Conservation (phyloP, 208 protist species). For the Sergeia podlipaevii region DNA sequence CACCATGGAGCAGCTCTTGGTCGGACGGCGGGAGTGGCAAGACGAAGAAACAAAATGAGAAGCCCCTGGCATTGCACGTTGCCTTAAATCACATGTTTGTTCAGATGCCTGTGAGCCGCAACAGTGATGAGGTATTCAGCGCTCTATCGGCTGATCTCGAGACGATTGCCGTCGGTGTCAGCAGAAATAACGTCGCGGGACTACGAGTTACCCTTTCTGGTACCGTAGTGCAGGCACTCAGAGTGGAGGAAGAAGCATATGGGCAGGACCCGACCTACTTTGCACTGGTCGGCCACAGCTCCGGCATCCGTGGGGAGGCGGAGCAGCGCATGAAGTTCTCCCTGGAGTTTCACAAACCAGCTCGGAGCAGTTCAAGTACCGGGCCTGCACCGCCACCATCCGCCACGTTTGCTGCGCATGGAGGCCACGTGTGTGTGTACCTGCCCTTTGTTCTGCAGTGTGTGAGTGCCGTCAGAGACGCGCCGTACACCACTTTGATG, state of each 20-base stretch:
- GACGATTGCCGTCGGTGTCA: neutral
- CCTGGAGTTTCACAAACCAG: neutral
- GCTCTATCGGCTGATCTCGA: neutral
- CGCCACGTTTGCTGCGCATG: neutral
- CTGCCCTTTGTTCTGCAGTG: constrained; percentile 16
- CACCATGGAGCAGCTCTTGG: no score
- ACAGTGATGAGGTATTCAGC: neutral
- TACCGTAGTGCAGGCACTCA: constrained; percentile 7
- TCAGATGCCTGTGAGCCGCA: constrained; percentile 5
- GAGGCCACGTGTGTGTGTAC: constrained; percentile 13
- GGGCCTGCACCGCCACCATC: neutral
- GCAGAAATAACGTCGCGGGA: neutral
- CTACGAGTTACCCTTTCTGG: neutral
- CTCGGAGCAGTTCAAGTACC: constrained; percentile 2
- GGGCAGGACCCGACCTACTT: constrained; percentile 1
- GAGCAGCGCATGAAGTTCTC: neutral
- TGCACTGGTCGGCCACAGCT: constrained; percentile 9
- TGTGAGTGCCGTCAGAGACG: constrained; percentile 7
- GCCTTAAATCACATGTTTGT: neutral
- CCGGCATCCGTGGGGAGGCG: neutral
- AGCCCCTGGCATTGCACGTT: neutral
- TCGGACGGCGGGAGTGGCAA: no score
- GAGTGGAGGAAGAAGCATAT: constrained; percentile 13
- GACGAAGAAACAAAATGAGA: no score
- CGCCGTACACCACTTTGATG: constrained; percentile 14